These are phyloP conservation scores for Theileria sp. DNA, from an alignment of 169 alveolate species.

Conservation along the genomic window DNA sequence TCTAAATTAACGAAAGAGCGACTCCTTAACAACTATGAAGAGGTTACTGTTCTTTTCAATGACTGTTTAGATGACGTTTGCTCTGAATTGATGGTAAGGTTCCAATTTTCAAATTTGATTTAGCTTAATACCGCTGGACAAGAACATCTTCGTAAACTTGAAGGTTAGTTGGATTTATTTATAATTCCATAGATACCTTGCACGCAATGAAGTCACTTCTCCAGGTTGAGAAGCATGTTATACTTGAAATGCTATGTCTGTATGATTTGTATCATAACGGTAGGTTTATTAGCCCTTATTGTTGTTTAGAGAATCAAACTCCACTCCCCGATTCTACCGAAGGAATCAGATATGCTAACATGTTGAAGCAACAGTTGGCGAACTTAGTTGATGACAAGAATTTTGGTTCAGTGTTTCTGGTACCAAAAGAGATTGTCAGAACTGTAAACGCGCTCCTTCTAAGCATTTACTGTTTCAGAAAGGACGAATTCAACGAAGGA, in stretches of 20 bases:
- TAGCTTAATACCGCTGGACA: constrained; percentile 29
- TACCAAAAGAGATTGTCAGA: constrained; percentile 66
- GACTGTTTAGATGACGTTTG: constrained; percentile 47
- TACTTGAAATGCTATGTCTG: constrained; percentile 35
- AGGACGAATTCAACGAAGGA: constrained; percentile 68
- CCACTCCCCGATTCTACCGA: constrained; percentile 60
- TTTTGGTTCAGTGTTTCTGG: constrained; percentile 59
- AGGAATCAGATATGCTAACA: constrained; percentile 70
- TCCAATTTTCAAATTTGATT: neutral
- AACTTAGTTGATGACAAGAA: constrained; percentile 55
- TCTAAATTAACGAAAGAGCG: constrained; percentile 6
- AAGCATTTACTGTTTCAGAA: constrained; percentile 61
- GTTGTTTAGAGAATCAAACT: neutral
- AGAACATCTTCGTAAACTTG: constrained; percentile 46
- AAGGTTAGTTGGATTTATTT: constrained; percentile 10
- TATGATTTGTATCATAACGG: neutral
- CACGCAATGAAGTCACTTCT: constrained; percentile 33
- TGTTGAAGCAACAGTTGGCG: constrained; percentile 69
- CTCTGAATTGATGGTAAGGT: constrained; percentile 56
- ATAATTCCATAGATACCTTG: constrained; percentile 17
- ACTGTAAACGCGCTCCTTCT: constrained; percentile 67
- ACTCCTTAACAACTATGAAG: constrained; percentile 51
- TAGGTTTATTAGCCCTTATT: neutral
- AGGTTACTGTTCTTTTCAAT: constrained; percentile 29
- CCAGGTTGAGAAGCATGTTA: constrained; percentile 55